Percentiles rank a stretch among this genome's conserved stretches.
These are phyloP conservation scores for Colletotrichum theobromicola DNA, from an alignment of 2,329 filamentous ascomycete genomes.

Conservation along the genomic window DNA sequence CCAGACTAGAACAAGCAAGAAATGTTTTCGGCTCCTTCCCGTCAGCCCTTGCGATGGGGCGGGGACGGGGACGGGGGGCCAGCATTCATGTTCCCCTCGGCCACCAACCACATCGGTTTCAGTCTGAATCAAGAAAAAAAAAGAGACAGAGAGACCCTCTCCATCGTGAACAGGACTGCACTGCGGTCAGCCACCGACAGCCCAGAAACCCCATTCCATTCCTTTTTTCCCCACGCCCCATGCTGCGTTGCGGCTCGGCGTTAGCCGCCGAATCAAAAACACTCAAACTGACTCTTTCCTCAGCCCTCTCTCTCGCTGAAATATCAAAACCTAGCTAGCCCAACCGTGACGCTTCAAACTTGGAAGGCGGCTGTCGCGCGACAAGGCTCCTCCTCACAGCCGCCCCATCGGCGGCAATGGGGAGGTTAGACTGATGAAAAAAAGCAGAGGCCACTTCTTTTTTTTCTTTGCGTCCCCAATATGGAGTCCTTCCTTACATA, in stretches of 20 bases:
- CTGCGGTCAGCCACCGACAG: background rate
- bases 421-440: background rate
- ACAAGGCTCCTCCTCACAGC: background rate
- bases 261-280: background rate
- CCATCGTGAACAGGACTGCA: background rate
- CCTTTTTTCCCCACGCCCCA: background rate
- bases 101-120: slow-evolving; percentile 1
- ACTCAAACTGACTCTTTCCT: background rate
- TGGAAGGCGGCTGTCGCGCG: background rate
- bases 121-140: background rate
- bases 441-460: background rate
- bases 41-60: background rate
- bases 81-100: background rate
- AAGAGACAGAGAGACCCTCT: background rate
- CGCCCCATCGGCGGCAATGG: background rate
- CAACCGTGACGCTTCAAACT: background rate
- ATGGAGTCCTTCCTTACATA: background rate
- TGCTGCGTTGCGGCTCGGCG: background rate
- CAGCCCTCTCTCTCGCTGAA: background rate
- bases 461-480: background rate
- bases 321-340: background rate
- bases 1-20: slow-evolving; percentile 2
- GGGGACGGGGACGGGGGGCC: background rate
- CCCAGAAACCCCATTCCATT: background rate
- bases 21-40: slow-evolving; percentile 10